Evolutionary conservation across 805 yeast species (phyloP).

Genomic region (Teunomyces barrocoloradensis): DNA sequence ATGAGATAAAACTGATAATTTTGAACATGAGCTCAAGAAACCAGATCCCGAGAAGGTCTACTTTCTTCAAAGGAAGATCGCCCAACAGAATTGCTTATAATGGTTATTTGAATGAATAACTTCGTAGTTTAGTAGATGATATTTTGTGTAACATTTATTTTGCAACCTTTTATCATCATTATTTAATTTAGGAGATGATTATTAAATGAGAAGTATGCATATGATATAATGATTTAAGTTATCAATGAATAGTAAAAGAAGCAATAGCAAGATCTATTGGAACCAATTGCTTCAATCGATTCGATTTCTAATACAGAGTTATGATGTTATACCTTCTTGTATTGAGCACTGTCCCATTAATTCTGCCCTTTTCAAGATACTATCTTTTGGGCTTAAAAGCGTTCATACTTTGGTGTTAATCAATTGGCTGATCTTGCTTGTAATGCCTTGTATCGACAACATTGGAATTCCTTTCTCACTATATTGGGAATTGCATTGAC

Average conservation of each 20-base stretch:
- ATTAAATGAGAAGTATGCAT: no score
- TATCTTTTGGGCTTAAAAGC: no score
- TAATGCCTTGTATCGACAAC: slow-evolving; percentile 62
- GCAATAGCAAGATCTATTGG: no score
- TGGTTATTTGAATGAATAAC: slow-evolving; percentile 11
- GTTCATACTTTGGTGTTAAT: slow-evolving; percentile 53
- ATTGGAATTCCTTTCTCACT: slow-evolving; percentile 60
- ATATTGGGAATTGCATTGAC: slow-evolving; percentile 60
- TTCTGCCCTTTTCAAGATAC: no score
- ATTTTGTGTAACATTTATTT: neutral
- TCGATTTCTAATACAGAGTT: slow-evolving; percentile 27
- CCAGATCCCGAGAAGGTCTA: slow-evolving; percentile 45
- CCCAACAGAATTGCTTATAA: slow-evolving; percentile 56
- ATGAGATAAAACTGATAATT: slow-evolving; percentile 41
- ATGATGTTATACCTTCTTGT: no score
- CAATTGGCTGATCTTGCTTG: slow-evolving; percentile 54
- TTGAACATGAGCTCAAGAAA: slow-evolving; percentile 47
- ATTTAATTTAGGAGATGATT: no score
- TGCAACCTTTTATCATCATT: slow-evolving; percentile 1
- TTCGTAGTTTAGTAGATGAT: neutral
- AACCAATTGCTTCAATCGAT: slow-evolving; percentile 38
- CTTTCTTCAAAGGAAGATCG: slow-evolving; percentile 48
- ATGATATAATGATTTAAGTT: no score
- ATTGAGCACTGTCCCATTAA: no score
- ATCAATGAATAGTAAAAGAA: no score